Percentiles rank a stretch among this genome's conserved stretches.
These are phyloP conservation scores for Gaeumannomyces sp. DNA, from an alignment of 2,329 filamentous ascomycete genomes.

Conservation along the genomic window DNA sequence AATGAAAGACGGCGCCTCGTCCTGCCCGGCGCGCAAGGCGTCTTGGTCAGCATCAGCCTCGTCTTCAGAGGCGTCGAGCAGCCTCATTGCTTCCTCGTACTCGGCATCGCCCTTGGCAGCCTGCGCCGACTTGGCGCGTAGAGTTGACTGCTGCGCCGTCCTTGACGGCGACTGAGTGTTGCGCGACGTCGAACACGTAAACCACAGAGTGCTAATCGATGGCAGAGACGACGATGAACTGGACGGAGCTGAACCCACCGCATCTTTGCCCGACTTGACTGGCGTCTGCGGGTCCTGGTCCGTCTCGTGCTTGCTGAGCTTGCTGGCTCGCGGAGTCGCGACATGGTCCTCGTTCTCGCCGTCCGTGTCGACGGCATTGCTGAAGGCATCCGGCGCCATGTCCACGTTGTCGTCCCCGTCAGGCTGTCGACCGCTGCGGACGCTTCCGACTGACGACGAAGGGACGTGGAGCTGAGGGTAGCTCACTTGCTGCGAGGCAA, in stretches of 20 bases:
- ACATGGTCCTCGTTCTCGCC: slow-evolving; percentile 5
- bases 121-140: slow-evolving; percentile 22
- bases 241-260: slow-evolving; percentile 9
- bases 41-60: slow-evolving; percentile 22
- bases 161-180: slow-evolving; percentile 29
- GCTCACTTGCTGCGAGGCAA: slow-evolving; percentile 15
- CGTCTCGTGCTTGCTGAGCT: not conserved
- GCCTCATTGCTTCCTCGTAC: slow-evolving; percentile 39
- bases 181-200: slow-evolving; percentile 31
- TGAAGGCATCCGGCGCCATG: slow-evolving; percentile 25
- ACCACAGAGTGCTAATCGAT: slow-evolving; percentile 35
- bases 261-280: not conserved
- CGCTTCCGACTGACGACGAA: slow-evolving; percentile 34
- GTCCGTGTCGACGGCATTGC: slow-evolving; percentile 13
- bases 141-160: slow-evolving; percentile 18
- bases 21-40: slow-evolving; percentile 3
- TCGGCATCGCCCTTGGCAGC: slow-evolving; percentile 25
- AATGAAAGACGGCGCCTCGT: not conserved
- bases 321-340: slow-evolving; percentile 6
- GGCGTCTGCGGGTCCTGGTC: slow-evolving; percentile 5
- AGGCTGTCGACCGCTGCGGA: slow-evolving; percentile 43
- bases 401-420: slow-evolving; percentile 35
- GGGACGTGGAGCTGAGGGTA: slow-evolving; percentile 26
- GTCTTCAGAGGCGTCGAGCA: slow-evolving; percentile 28
- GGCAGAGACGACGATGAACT: slow-evolving; percentile 18